Evolutionary conservation across 306 rosid genomes (phyloP).

Genomic region (Acacia melanoxylon): DNA sequence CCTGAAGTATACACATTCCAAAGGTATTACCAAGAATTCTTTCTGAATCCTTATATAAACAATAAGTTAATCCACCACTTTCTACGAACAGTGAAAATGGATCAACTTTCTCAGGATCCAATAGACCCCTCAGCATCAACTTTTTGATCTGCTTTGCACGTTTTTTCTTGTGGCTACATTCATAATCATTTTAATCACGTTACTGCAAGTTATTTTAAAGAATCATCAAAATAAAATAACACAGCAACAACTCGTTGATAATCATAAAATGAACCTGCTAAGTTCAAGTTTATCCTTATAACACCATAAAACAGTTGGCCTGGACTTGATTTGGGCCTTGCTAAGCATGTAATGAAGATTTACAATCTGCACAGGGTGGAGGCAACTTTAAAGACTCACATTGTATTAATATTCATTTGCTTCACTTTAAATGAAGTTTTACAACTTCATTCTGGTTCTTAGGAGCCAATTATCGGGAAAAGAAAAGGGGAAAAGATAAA

Average conservation of each 20-base stretch:
- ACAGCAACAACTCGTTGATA: background rate
- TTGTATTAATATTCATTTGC: background rate
- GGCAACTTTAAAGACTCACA: conserved; percentile 19
- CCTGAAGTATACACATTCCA: conserved; percentile 98
- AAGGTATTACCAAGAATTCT: conserved; percentile 87
- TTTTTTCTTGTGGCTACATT: conserved; percentile 81
- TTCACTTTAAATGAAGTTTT: background rate
- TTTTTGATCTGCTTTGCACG: conserved; percentile 80
- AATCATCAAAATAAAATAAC: background rate
- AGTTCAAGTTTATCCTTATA: conserved; percentile 90
- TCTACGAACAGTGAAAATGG: conserved; percentile 75
- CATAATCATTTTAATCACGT: conserved; percentile 35
- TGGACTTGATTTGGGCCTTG: conserved; percentile 78
- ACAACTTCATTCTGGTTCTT: background rate
- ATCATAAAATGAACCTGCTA: conserved; percentile 60
- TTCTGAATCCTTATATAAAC: conserved; percentile 82
- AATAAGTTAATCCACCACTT: conserved; percentile 71
- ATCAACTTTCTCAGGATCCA: conserved; percentile 85
- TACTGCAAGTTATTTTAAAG: background rate
- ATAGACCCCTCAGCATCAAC: conserved; percentile 71
- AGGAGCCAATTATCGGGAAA: background rate
- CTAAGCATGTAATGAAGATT: conserved; percentile 87
- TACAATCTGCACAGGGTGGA: conserved; percentile 57
- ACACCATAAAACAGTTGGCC: conserved; percentile 88
- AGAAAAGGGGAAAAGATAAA: background rate